phyloP scores from a whole-genome alignment of 805 yeast genomes.

The Candida piceae region DNA sequence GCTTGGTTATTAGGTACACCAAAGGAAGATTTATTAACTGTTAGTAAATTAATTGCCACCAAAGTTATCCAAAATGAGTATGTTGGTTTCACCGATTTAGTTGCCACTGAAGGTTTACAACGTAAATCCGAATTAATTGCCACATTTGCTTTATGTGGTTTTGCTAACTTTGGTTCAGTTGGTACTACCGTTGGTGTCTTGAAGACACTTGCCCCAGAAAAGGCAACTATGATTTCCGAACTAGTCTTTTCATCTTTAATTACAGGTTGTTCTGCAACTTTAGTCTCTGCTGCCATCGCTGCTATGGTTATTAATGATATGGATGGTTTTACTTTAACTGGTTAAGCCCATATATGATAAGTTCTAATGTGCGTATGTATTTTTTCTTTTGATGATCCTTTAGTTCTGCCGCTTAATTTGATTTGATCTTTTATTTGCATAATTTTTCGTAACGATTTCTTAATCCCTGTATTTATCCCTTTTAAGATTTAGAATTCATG shows the following conservation, averaged over 20 bases:
- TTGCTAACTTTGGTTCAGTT: constrained; percentile 56
- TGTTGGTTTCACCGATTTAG: constrained; percentile 44
- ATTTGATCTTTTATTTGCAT: too few relatives aligned
- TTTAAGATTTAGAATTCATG: too few relatives aligned
- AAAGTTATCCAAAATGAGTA: constrained; percentile 61
- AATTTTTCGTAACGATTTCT: too few relatives aligned
- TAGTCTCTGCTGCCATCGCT: constrained; percentile 42
- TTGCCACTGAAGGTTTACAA: constrained; percentile 32
- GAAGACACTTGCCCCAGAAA: constrained; percentile 48
- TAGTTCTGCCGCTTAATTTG: too few relatives aligned
- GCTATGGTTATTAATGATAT: constrained; percentile 51
- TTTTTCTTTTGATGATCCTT: too few relatives aligned
- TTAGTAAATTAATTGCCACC: constrained; percentile 48
- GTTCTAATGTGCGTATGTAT: too few relatives aligned
- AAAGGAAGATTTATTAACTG: constrained; percentile 44
- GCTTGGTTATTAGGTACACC: constrained; percentile 56
- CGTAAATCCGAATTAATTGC: constrained; percentile 51
- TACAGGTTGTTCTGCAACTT: constrained; percentile 50
- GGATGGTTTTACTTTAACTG: not conserved
- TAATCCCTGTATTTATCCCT: too few relatives aligned
- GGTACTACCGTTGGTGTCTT: constrained; percentile 60
- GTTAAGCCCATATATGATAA: too few relatives aligned
- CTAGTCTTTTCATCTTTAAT: constrained; percentile 45
- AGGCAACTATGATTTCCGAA: constrained; percentile 42
- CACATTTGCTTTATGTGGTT: constrained; percentile 59